A percentile compares a stretch with the other conserved stretches of the same genome.
Evolutionary conservation across 2,329 filamentous ascomycete species (phyloP).

Genomic region (Westerdykella aurantiaca): DNA sequence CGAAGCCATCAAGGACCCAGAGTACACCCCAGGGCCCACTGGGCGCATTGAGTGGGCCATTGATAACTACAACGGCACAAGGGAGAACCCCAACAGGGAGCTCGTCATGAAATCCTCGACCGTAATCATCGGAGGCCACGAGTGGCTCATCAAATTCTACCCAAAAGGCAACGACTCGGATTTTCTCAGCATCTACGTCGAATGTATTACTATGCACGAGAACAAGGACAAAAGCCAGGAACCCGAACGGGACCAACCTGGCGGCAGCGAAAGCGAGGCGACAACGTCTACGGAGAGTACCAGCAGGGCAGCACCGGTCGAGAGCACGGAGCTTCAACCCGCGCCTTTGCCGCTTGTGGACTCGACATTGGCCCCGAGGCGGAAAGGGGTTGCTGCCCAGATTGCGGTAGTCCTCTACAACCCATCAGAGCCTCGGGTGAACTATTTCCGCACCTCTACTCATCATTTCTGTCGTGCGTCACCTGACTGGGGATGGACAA

Average conservation of each 20-base stretch:
- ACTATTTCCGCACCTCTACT: slow-evolving; percentile 51
- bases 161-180: slow-evolving; percentile 55
- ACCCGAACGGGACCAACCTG: slow-evolving; percentile 11
- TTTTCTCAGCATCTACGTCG: slow-evolving; percentile 56
- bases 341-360: slow-evolving; percentile 34
- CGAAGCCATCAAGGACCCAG: slow-evolving; percentile 43
- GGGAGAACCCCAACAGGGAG: slow-evolving; percentile 53
- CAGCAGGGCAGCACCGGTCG: neutral
- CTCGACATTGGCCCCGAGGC: slow-evolving; percentile 32
- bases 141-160: slow-evolving; percentile 63
- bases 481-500: slow-evolving; percentile 59
- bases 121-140: slow-evolving; percentile 53
- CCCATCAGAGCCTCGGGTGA: slow-evolving; percentile 55
- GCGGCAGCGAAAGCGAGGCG: slow-evolving; percentile 3
- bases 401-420: slow-evolving; percentile 59
- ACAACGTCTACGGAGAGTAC: neutral
- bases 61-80: slow-evolving; percentile 55
- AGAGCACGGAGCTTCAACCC: slow-evolving; percentile 20
- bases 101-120: slow-evolving; percentile 54
- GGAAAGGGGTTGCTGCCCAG: slow-evolving; percentile 51
- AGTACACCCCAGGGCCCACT: slow-evolving; percentile 49
- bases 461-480: slow-evolving; percentile 56
- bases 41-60: slow-evolving; percentile 56
- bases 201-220: slow-evolving; percentile 48
- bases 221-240: slow-evolving; percentile 8